Conservation (phyloP, 2,329 filamentous ascomycete genomes). For the Neophaeococcomyces mojaviensis region DNA sequence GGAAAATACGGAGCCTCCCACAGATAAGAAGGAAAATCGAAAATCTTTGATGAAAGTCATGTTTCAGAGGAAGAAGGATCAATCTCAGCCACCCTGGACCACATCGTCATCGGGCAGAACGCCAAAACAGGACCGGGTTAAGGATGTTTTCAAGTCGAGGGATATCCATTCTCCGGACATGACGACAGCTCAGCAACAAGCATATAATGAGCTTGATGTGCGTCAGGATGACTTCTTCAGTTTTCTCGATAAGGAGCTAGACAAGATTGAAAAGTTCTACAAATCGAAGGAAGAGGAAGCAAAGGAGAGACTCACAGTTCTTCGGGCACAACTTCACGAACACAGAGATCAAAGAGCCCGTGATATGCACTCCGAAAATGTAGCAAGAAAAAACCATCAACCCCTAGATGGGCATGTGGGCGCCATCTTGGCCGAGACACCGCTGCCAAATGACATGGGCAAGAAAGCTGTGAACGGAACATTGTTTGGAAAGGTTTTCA, state of each 20-base stretch:
- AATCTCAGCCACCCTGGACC: background rate
- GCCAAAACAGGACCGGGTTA: conserved; percentile 23
- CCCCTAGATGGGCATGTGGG: conserved; percentile 20
- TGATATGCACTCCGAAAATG: conserved; percentile 54
- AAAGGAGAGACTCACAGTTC: conserved; percentile 57
- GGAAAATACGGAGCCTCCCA: background rate
- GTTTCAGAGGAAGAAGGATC: conserved; percentile 10
- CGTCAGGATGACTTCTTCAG: conserved; percentile 77
- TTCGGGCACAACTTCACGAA: conserved; percentile 81
- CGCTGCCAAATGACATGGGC: background rate
- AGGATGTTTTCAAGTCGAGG: conserved; percentile 31
- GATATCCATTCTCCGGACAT: conserved; percentile 31
- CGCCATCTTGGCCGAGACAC: conserved; percentile 13
- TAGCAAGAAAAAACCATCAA: conserved; percentile 23
- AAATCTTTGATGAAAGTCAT: conserved; percentile 10
- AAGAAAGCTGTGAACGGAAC: conserved; percentile 11
- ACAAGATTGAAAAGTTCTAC: conserved; percentile 92
- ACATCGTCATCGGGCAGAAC: background rate
- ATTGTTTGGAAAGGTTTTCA: conserved; percentile 21
- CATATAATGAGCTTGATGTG: conserved; percentile 58
- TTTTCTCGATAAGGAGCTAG: conserved; percentile 74
- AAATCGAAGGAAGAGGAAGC: conserved; percentile 80
- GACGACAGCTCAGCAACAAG: conserved; percentile 46
- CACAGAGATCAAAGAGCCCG: conserved; percentile 78
- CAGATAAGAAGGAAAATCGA: conserved; percentile 7